Percentiles rank a stretch among this genome's conserved stretches.
phyloP scores from a whole-genome alignment of 495 filamentous ascomycete species.

The Wilcoxina mikolae region DNA sequence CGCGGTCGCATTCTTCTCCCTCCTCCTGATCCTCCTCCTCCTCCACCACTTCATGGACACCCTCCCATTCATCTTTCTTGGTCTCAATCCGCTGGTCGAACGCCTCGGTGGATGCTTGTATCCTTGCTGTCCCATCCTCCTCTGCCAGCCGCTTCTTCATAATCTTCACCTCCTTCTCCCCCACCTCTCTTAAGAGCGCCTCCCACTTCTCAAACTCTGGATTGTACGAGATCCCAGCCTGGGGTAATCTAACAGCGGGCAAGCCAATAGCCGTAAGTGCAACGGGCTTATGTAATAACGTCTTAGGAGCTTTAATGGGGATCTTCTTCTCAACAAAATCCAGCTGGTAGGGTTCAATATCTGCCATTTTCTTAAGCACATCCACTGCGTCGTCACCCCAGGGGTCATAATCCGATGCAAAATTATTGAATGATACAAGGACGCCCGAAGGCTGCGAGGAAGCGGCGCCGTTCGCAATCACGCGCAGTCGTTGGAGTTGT shows the following conservation, averaged over 20 bases:
- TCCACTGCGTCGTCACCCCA: conserved; percentile 47
- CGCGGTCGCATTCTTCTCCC: conserved; percentile 51
- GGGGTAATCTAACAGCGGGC: conserved; percentile 63
- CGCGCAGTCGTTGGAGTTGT: conserved; percentile 60
- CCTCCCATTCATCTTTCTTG: conserved; percentile 50
- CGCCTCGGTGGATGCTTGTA: conserved; percentile 34
- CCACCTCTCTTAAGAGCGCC: conserved; percentile 53
- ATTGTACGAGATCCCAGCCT: conserved; percentile 79
- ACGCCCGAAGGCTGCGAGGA: conserved; percentile 54
- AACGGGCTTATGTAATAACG: conserved; percentile 59
- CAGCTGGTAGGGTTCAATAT: conserved; percentile 31
- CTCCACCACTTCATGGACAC: conserved; percentile 52
- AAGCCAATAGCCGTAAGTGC: conserved; percentile 68
- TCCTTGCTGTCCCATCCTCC: conserved; percentile 47
- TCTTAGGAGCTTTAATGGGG: conserved; percentile 54
- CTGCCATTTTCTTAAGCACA: conserved; percentile 31
- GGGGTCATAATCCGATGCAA: conserved; percentile 50
- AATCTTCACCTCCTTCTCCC: conserved; percentile 58
- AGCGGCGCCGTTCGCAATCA: conserved; percentile 55
- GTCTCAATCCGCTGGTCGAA: no score
- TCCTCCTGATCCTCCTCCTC: conserved; percentile 85
- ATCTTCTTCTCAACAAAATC: conserved; percentile 50
- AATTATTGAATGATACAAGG: conserved; percentile 29
- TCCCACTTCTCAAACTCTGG: conserved; percentile 75
- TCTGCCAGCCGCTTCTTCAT: conserved; percentile 63